A percentile compares a stretch with the other conserved stretches of the same genome.
Conservation (phyloP, 2,329 filamentous ascomycete genomes). For the Sclerotiophoma versabilis region DNA sequence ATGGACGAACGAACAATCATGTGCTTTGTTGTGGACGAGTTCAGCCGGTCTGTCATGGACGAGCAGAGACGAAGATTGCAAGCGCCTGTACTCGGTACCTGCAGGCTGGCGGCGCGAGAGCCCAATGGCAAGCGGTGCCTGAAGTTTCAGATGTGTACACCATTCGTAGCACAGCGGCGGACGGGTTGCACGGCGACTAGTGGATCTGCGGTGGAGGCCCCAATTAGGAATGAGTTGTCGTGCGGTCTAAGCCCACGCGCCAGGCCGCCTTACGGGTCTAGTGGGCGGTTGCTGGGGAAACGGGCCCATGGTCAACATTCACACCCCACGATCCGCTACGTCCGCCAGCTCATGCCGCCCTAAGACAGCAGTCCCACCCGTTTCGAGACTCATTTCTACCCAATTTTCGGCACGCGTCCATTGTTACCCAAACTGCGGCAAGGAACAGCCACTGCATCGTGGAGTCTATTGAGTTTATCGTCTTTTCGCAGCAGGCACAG, state of each 20-base stretch:
- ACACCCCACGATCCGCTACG: slow-evolving; percentile 1
- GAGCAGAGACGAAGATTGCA: not conserved
- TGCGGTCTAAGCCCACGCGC: slow-evolving; percentile 14
- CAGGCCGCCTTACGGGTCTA: not conserved
- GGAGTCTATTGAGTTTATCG: not conserved
- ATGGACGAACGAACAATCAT: too few relatives aligned
- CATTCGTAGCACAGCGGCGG: not conserved
- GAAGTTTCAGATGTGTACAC: slow-evolving; percentile 9
- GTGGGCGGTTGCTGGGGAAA: not conserved
- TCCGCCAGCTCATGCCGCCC: slow-evolving; percentile 11
- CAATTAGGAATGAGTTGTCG: slow-evolving; percentile 9
- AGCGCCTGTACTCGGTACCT: slow-evolving; percentile 8
- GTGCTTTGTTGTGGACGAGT: too few relatives aligned
- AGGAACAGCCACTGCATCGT: not conserved
- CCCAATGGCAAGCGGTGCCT: slow-evolving; percentile 2
- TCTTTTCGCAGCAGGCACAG: slow-evolving; percentile 14
- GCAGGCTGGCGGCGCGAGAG: slow-evolving; percentile 10
- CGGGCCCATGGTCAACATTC: not conserved
- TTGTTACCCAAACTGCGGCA: slow-evolving; percentile 17
- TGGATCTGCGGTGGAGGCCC: not conserved
- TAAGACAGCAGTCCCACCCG: slow-evolving; percentile 19
- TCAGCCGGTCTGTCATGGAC: too few relatives aligned
- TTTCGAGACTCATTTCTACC: slow-evolving; percentile 26
- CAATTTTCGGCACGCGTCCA: slow-evolving; percentile 18
- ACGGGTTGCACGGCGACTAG: slow-evolving; percentile 2